Conservation (phyloP, 768 basidiomycete species). For the Cyclocybe aegerita region DNA sequence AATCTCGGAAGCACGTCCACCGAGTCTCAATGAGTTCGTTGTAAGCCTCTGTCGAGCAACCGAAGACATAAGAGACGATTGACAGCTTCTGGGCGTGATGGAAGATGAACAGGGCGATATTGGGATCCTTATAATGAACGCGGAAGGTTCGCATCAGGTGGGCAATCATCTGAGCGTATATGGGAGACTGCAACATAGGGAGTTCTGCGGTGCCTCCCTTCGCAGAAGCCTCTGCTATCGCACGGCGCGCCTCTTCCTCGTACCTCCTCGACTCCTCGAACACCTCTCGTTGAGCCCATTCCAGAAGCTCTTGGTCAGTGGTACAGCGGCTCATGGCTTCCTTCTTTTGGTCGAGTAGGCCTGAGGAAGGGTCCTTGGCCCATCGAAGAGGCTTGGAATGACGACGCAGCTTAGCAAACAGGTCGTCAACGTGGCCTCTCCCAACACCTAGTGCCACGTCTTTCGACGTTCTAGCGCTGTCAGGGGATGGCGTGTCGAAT, state of each 20-base stretch:
- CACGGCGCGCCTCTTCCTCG: slow-evolving; percentile 44
- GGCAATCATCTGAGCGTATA: slow-evolving; percentile 76
- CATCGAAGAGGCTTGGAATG: slow-evolving; percentile 49
- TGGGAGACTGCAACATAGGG: slow-evolving; percentile 52
- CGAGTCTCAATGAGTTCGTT: slow-evolving; percentile 86
- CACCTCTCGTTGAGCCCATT: slow-evolving; percentile 70
- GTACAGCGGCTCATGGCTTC: slow-evolving; percentile 71
- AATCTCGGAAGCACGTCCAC: slow-evolving; percentile 83
- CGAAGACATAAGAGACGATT: slow-evolving; percentile 81
- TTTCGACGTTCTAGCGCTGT: background rate
- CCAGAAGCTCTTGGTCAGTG: slow-evolving; percentile 68
- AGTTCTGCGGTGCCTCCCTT: slow-evolving; percentile 22
- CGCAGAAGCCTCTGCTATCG: slow-evolving; percentile 27
- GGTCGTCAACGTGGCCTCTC: slow-evolving; percentile 37
- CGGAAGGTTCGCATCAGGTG: slow-evolving; percentile 78
- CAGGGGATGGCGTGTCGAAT: slow-evolving; percentile 35
- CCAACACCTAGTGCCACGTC: slow-evolving; percentile 4
- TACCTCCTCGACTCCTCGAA: slow-evolving; percentile 59
- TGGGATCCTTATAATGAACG: slow-evolving; percentile 74
- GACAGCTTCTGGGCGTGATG: slow-evolving; percentile 74
- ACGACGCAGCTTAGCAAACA: slow-evolving; percentile 56
- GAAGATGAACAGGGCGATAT: slow-evolving; percentile 82
- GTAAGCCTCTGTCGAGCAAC: slow-evolving; percentile 86
- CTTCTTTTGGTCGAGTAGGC: slow-evolving; percentile 60
- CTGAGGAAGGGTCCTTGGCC: slow-evolving; percentile 50